These are phyloP conservation scores for Cryphonectria radicalis DNA, from an alignment of 2,329 filamentous ascomycete genomes.

Conservation along the genomic window DNA sequence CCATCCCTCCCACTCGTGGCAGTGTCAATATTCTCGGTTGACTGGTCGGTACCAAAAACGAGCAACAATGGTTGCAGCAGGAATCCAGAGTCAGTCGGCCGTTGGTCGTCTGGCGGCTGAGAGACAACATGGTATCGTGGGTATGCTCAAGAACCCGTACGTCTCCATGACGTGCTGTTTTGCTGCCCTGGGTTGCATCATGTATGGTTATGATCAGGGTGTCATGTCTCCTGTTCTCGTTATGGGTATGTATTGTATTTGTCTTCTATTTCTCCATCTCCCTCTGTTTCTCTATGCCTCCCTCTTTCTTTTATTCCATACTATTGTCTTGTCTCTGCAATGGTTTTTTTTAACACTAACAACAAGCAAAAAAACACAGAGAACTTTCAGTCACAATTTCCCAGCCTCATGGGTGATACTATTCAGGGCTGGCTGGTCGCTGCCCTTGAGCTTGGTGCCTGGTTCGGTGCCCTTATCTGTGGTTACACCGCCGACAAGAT, in stretches of 20 bases:
- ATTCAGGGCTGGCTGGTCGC: constrained; percentile 44
- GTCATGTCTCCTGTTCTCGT: constrained; percentile 59
- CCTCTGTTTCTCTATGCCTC: too few species aligned
- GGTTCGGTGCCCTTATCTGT: constrained; percentile 59
- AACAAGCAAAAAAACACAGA: background rate
- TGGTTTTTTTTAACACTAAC: too few species aligned
- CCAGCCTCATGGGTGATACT: constrained; percentile 38
- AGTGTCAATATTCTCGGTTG: background rate
- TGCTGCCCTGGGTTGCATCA: constrained; percentile 27
- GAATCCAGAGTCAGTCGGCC: constrained; percentile 39
- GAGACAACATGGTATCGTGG: constrained; percentile 43
- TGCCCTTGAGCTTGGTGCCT: constrained; percentile 64
- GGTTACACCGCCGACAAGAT: constrained; percentile 61
- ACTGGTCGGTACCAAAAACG: background rate
- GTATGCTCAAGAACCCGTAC: constrained; percentile 46
- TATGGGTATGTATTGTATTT: constrained; percentile 32
- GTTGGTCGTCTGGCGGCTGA: constrained; percentile 44
- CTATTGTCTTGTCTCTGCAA: too few species aligned
- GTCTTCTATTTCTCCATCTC: too few species aligned
- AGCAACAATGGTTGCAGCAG: constrained; percentile 24
- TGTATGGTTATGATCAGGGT: constrained; percentile 63
- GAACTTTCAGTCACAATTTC: constrained; percentile 33
- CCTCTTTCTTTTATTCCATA: background rate
- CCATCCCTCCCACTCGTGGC: background rate
- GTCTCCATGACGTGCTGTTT: constrained; percentile 40